Conservation (phyloP, 192 early-diverging fungal species). For the Backusella luteola region DNA sequence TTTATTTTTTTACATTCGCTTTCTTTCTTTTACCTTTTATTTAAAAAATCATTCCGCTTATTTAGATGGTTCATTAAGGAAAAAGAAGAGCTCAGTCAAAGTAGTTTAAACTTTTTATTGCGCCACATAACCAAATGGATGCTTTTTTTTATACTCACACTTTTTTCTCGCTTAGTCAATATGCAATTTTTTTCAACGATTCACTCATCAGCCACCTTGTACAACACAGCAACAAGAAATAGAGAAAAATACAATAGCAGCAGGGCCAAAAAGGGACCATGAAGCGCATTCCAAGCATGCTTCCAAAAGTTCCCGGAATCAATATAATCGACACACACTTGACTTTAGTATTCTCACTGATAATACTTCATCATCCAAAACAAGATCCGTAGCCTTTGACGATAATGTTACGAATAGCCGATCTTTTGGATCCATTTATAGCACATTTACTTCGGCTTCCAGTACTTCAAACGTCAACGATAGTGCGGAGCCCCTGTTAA, state of each 20-base stretch:
- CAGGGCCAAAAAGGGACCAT: not conserved
- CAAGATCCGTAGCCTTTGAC: not conserved
- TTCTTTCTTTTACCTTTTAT: not conserved
- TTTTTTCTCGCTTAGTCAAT: not conserved
- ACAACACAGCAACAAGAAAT: not conserved
- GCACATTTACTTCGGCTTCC: not conserved
- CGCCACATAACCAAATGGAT: not conserved
- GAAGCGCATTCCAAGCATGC: not conserved
- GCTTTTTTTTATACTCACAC: not conserved
- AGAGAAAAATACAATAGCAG: not conserved
- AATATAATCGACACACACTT: constrained; percentile 4
- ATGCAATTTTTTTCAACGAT: not conserved
- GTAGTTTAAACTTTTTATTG: not conserved
- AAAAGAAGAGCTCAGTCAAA: constrained; percentile 3
- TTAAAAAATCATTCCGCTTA: not conserved
- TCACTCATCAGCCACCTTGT: not conserved
- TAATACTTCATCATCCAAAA: not conserved
- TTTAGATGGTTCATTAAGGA: not conserved
- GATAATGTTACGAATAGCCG: not conserved
- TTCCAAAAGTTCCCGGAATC: not conserved
- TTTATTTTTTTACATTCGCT: not conserved
- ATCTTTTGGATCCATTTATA: constrained; percentile 9
- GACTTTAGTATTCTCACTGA: not conserved
- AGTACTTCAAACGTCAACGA: not conserved
- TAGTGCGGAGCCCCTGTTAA: not conserved